Conservation (phyloP, 2,329 filamentous ascomycete species). For the Trichoderma guizhouense region DNA sequence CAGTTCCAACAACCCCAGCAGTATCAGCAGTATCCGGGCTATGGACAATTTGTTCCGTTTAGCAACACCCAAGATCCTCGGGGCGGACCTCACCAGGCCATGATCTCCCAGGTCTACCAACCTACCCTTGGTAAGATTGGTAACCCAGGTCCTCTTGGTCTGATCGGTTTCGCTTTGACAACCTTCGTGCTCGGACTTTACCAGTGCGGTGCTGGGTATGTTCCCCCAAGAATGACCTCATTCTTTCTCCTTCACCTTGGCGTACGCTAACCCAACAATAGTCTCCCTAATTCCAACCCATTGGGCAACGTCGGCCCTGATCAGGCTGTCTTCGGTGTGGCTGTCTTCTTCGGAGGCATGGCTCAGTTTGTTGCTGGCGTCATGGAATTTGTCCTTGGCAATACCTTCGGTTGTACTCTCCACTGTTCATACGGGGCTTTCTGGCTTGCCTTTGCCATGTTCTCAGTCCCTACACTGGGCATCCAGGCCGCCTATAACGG, state of each 20-base stretch:
- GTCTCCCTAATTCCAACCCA: conserved; percentile 34
- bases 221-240: not conserved
- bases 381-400: conserved; percentile 50
- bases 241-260: not conserved
- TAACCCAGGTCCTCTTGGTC: conserved; percentile 58
- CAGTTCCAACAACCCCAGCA: not conserved
- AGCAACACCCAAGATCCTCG: not conserved
- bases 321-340: conserved; percentile 36
- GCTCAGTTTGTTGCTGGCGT: conserved; percentile 68
- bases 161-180: conserved; percentile 63
- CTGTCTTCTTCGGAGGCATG: conserved; percentile 57
- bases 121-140: conserved; percentile 45
- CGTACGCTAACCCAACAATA: conserved; percentile 18
- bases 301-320: conserved; percentile 34
- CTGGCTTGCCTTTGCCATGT: conserved; percentile 59
- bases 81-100: conserved; percentile 32
- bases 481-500: conserved; percentile 45
- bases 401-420: conserved; percentile 60
- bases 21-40: not conserved
- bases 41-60: not conserved
- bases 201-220: conserved; percentile 47
- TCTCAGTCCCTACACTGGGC: conserved; percentile 49
- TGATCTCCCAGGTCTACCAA: conserved; percentile 35
- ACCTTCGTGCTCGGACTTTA: conserved; percentile 57
- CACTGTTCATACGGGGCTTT: conserved; percentile 61